These are phyloP conservation scores for Calonectria hongkongensis DNA, from an alignment of 2,329 filamentous ascomycete species.

Conservation along the genomic window DNA sequence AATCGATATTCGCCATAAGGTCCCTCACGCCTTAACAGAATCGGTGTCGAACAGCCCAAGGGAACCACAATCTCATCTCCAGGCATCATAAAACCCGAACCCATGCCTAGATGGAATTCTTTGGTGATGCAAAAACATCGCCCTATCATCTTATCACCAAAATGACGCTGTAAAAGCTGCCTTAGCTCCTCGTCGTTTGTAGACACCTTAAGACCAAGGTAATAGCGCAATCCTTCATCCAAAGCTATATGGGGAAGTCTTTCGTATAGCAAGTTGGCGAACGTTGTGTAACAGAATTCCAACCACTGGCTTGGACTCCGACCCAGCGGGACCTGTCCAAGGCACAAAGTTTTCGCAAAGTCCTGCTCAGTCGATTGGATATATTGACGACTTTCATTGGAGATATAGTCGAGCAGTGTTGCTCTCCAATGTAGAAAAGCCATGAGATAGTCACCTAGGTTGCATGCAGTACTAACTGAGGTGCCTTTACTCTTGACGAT, in stretches of 20 bases:
- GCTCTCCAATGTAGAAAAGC: constrained; percentile 2
- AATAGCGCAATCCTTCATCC: not conserved
- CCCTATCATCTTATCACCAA: not conserved
- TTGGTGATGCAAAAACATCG: not conserved
- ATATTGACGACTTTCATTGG: not conserved
- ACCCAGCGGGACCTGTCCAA: not conserved
- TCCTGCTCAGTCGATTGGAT: not conserved
- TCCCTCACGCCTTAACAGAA: not conserved
- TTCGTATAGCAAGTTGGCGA: not conserved
- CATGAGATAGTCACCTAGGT: not conserved
- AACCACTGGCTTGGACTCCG: not conserved
- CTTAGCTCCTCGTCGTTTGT: not conserved
- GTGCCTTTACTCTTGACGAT: not conserved
- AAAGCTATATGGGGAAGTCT: not conserved
- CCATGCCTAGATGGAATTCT: not conserved
- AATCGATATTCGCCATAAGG: not conserved
- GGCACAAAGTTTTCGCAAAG: not conserved
- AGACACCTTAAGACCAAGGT: not conserved
- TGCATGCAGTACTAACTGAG: not conserved
- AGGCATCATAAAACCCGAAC: not conserved
- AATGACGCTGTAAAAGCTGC: not conserved
- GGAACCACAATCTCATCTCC: not conserved
- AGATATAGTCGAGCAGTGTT: not conserved
- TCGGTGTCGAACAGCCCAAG: not conserved
- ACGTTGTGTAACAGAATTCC: not conserved